phyloP scores from a whole-genome alignment of 306 rosid species.

The Purshia tridentata region DNA sequence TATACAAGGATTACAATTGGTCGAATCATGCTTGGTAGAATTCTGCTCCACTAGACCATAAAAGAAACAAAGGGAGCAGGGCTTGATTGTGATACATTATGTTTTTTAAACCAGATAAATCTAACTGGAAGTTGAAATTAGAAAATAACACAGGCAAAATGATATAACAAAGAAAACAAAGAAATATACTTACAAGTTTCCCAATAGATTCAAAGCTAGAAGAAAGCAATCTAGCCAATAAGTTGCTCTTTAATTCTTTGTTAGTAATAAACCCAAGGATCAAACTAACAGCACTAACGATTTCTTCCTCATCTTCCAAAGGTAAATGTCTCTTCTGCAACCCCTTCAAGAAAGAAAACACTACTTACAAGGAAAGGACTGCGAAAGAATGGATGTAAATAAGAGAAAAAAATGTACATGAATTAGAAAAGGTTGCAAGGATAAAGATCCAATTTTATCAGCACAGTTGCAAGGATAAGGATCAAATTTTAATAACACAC shows the following conservation, averaged over 20 bases:
- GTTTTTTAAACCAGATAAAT: neutral
- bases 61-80: neutral
- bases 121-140: neutral
- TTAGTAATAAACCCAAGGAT: slow-evolving; percentile 79
- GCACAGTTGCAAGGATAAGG: slow-evolving; percentile 1
- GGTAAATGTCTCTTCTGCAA: slow-evolving; percentile 81
- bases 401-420: neutral
- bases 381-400: neutral
- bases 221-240: slow-evolving; percentile 82
- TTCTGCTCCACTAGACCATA: neutral
- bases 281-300: slow-evolving; percentile 75
- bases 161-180: slow-evolving; percentile 11
- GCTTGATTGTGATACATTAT: neutral
- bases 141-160: slow-evolving; percentile 6
- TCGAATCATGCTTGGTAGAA: neutral
- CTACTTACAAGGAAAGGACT: slow-evolving; percentile 21
- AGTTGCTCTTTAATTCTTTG: slow-evolving; percentile 74
- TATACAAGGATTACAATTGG: neutral
- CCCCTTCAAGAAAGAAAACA: slow-evolving; percentile 43
- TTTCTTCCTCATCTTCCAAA: slow-evolving; percentile 95
- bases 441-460: neutral
- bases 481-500: neutral
- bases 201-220: slow-evolving; percentile 86
- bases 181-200: slow-evolving; percentile 69
- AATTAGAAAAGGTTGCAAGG: neutral